phyloP scores from a whole-genome alignment of 768 basidiomycete species.

The Hydnum rufescens region DNA sequence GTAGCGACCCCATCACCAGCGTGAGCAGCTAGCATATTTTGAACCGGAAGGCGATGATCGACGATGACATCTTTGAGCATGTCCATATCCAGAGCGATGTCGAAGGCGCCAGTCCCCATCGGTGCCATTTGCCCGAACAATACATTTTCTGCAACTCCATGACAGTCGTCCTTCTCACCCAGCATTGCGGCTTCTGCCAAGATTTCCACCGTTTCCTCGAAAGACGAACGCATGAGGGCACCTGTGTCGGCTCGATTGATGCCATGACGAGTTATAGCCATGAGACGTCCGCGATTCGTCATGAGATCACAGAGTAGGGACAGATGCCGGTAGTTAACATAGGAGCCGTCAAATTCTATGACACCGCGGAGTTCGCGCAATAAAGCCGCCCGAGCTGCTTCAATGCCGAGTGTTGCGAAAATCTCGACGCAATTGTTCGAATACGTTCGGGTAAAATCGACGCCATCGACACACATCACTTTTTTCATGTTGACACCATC shows the following conservation, averaged over 20 bases:
- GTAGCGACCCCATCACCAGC: slow-evolving; percentile 64
- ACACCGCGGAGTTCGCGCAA: slow-evolving; percentile 86
- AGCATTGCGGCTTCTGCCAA: slow-evolving; percentile 97
- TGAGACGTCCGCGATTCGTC: slow-evolving; percentile 86
- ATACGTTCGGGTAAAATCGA: slow-evolving; percentile 82
- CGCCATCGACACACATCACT: slow-evolving; percentile 88
- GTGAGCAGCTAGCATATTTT: slow-evolving; percentile 50
- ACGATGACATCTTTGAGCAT: slow-evolving; percentile 98
- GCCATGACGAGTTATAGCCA: slow-evolving; percentile 98
- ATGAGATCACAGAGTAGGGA: slow-evolving; percentile 94
- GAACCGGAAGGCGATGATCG: slow-evolving; percentile 80
- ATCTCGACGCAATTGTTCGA: slow-evolving; percentile 96
- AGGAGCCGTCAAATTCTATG: slow-evolving; percentile 98
- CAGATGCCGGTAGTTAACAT: slow-evolving; percentile 96
- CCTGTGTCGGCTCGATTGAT: slow-evolving; percentile 99
- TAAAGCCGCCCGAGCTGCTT: slow-evolving; percentile 86
- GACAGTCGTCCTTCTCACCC: slow-evolving; percentile 96
- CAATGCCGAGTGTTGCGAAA: slow-evolving; percentile 87
- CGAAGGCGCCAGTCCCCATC: slow-evolving; percentile 95
- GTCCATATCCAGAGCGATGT: slow-evolving; percentile 88
- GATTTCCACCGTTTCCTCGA: slow-evolving; percentile 99
- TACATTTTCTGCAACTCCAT: slow-evolving; percentile 97
- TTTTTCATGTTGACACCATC: slow-evolving; percentile 91
- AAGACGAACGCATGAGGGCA: slow-evolving; percentile 93
- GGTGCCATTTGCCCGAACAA: slow-evolving; percentile 99